phyloP scores from a whole-genome alignment of 345 rosid species.

The Hibiscus syriacus region DNA sequence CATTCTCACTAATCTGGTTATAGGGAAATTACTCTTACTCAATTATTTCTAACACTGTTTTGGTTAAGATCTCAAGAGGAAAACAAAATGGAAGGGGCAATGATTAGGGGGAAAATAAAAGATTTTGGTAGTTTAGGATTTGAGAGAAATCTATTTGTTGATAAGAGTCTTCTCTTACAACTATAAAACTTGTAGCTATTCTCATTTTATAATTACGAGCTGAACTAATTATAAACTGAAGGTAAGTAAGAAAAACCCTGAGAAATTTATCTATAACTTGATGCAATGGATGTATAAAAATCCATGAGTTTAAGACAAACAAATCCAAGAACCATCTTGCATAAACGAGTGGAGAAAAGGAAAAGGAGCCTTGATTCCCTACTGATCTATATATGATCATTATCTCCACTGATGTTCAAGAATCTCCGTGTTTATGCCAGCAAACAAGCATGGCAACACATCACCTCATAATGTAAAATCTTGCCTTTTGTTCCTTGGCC shows the following conservation, averaged over 20 bases:
- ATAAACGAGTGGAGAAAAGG: conserved; percentile 1
- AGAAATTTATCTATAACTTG: conserved; percentile 9
- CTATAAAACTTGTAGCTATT: conserved; percentile 31
- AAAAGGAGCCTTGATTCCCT: background rate
- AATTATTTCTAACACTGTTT: no score
- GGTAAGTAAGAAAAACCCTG: background rate
- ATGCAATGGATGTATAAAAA: conserved; percentile 11
- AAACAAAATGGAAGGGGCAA: background rate
- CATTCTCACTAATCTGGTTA: no score
- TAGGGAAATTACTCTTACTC: no score
- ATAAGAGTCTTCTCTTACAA: conserved; percentile 29
- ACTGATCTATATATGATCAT: conserved; percentile 9
- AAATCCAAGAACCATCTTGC: conserved; percentile 16
- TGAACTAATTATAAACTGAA: conserved; percentile 6
- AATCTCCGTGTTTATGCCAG: conserved; percentile 94
- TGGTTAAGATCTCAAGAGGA: background rate
- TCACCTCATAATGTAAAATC: conserved; percentile 91
- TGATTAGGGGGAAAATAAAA: background rate
- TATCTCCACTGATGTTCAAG: conserved; percentile 21
- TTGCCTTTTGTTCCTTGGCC: conserved; percentile 94
- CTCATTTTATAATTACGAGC: conserved; percentile 22
- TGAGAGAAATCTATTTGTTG: conserved; percentile 10
- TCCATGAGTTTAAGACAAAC: conserved; percentile 14
- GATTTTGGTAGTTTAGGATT: background rate
- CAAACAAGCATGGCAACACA: conserved; percentile 99